These are phyloP conservation scores for Albugo laibachii DNA, from an alignment of 352 stramenopile genomes.

Conservation along the genomic window DNA sequence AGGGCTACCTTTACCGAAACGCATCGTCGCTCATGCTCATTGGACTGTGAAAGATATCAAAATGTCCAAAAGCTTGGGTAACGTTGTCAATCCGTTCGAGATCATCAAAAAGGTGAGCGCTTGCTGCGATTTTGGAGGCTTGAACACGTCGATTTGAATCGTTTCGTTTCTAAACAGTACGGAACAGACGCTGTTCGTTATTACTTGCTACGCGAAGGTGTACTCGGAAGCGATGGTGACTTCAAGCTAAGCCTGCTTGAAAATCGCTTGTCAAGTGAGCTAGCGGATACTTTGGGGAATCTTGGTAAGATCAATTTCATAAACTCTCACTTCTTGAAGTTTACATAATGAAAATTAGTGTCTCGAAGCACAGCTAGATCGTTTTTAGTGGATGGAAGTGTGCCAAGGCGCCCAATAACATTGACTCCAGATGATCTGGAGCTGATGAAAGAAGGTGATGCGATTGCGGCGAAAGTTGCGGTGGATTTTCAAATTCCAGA, in stretches of 20 bases:
- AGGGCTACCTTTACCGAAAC: conserved; percentile 81
- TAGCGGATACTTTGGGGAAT: conserved; percentile 82
- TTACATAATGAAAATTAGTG: conserved; percentile 7
- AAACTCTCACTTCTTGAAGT: conserved; percentile 1
- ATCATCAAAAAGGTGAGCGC: conserved; percentile 46
- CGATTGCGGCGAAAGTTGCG: conserved; percentile 22
- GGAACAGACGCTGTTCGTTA: conserved; percentile 89
- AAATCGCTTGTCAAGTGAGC: conserved; percentile 92
- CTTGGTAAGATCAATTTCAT: conserved; percentile 13
- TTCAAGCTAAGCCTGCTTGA: conserved; percentile 76
- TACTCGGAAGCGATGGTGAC: conserved; percentile 90
- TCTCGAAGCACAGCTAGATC: conserved; percentile 49
- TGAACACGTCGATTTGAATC: background rate
- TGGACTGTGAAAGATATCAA: conserved; percentile 98
- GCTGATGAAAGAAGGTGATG: conserved; percentile 30
- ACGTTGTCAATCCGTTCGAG: conserved; percentile 91
- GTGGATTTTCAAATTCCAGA: conserved; percentile 45
- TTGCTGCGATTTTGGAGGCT: background rate
- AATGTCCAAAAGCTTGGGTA: conserved; percentile 98
- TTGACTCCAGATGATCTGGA: conserved; percentile 24
- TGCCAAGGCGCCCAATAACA: conserved; percentile 20
- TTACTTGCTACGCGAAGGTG: conserved; percentile 78
- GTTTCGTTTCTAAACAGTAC: conserved; percentile 24
- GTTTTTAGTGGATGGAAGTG: conserved; percentile 24
- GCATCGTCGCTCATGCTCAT: conserved; percentile 94